These are phyloP conservation scores for Fusarium penzigii DNA, from an alignment of 2,329 filamentous ascomycete species.

Conservation along the genomic window DNA sequence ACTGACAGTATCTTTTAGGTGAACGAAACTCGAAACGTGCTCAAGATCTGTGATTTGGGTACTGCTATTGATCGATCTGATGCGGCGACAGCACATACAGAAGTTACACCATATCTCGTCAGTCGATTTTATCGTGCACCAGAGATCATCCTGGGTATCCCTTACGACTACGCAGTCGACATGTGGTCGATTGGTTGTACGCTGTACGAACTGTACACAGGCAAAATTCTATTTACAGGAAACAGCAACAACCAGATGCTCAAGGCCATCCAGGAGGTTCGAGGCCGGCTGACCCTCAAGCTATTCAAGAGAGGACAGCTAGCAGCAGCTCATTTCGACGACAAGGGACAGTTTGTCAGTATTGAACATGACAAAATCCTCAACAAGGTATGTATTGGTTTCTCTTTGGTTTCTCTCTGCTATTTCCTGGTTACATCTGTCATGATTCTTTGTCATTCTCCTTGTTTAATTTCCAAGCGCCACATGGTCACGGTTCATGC, in stretches of 20 bases:
- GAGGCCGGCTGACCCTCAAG: slow-evolving; percentile 88
- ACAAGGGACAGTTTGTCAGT: slow-evolving; percentile 79
- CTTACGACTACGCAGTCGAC: slow-evolving; percentile 91
- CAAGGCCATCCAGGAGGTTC: slow-evolving; percentile 91
- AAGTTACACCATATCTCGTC: slow-evolving; percentile 92
- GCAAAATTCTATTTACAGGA: slow-evolving; percentile 94
- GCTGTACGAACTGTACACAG: slow-evolving; percentile 94
- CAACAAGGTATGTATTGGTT: slow-evolving; percentile 64
- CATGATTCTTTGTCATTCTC: slow-evolving; percentile 16
- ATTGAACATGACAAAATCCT: slow-evolving; percentile 86
- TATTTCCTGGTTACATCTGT: slow-evolving; percentile 19
- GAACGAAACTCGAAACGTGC: slow-evolving; percentile 76
- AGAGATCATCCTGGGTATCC: slow-evolving; percentile 96
- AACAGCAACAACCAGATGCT: slow-evolving; percentile 99
- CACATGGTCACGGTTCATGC: slow-evolving; percentile 7
- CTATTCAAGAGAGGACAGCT: slow-evolving; percentile 81
- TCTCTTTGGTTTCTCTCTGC: slow-evolving; percentile 5
- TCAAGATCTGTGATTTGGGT: slow-evolving; percentile 96
- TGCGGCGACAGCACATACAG: slow-evolving; percentile 67
- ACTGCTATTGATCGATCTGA: slow-evolving; percentile 93
- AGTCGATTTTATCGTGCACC: slow-evolving; percentile 97
- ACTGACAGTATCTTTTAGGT: slow-evolving; percentile 46
- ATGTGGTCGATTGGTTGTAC: slow-evolving; percentile 99
- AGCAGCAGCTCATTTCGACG: slow-evolving; percentile 78
- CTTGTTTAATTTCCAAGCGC: slow-evolving; percentile 20